A percentile compares a stretch with the other conserved stretches of the same genome.
phyloP scores from a whole-genome alignment of 2,329 filamentous ascomycete species.

The Triangularia setosa region DNA sequence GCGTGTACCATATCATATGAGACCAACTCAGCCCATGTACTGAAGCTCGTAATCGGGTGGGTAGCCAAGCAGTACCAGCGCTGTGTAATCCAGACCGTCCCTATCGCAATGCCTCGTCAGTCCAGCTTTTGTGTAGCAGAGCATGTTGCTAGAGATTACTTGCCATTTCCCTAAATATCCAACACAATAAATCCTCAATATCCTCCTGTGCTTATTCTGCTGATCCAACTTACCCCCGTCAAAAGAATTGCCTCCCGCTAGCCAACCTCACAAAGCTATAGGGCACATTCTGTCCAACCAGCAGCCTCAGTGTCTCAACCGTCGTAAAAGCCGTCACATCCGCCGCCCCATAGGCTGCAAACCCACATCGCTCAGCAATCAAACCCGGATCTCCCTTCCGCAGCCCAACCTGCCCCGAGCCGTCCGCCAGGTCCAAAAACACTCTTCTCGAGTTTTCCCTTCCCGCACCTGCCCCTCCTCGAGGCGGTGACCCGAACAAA shows the following conservation, averaged over 20 bases:
- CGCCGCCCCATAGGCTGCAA: slow-evolving; percentile 72
- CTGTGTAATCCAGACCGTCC: background rate
- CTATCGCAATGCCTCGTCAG: background rate
- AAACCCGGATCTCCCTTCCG: slow-evolving; percentile 64
- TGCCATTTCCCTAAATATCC: background rate
- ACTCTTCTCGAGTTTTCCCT: slow-evolving; percentile 55
- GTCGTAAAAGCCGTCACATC: slow-evolving; percentile 82
- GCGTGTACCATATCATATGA: background rate
- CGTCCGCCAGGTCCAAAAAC: slow-evolving; percentile 74
- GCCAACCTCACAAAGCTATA: slow-evolving; percentile 83
- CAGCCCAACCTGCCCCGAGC: slow-evolving; percentile 37
- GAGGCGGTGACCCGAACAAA: slow-evolving; percentile 55
- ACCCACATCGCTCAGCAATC: slow-evolving; percentile 70
- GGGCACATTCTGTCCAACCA: slow-evolving; percentile 82
- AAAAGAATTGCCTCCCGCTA: slow-evolving; percentile 48
- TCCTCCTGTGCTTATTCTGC: background rate
- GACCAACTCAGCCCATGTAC: background rate
- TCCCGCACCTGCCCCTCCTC: slow-evolving; percentile 29
- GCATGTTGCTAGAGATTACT: background rate
- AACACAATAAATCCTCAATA: background rate
- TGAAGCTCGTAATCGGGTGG: background rate
- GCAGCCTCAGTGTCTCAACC: slow-evolving; percentile 71
- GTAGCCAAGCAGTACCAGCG: background rate
- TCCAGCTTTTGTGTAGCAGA: background rate
- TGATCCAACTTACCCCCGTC: slow-evolving; percentile 17